Evolutionary conservation across 1,139 yeast species (phyloP).

Genomic region (Trichomonascaceae sp.): DNA sequence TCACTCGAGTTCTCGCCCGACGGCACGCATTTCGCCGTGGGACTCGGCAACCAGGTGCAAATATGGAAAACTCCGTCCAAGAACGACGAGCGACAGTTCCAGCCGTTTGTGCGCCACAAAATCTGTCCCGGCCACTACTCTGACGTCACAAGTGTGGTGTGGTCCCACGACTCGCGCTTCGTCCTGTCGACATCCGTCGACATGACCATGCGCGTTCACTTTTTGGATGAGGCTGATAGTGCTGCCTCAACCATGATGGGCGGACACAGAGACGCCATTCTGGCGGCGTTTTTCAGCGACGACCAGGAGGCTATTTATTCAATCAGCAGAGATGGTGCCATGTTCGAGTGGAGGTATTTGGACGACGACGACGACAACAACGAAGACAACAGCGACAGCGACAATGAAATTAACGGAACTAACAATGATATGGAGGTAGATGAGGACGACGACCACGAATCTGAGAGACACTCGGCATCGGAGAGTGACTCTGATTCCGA

Average conservation of each 20-base stretch:
- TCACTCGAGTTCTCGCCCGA: conserved; percentile 81
- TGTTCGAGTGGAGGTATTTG: conserved; percentile 78
- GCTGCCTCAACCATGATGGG: conserved; percentile 76
- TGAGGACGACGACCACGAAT: conserved; percentile 30
- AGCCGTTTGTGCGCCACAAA: conserved; percentile 87
- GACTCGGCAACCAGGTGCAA: conserved; percentile 70
- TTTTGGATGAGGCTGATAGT: conserved; percentile 60
- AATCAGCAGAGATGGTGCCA: conserved; percentile 87
- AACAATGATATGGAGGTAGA: conserved; percentile 13
- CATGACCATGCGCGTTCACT: conserved; percentile 77
- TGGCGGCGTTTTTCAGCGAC: conserved; percentile 73
- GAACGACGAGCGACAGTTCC: conserved; percentile 63
- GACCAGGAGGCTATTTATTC: conserved; percentile 86
- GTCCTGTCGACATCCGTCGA: conserved; percentile 81
- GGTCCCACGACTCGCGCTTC: conserved; percentile 89
- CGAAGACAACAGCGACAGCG: conserved; percentile 12
- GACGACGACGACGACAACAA: conserved; percentile 29
- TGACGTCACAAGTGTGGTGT: conserved; percentile 62
- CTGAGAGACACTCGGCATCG: conserved; percentile 17
- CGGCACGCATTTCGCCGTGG: conserved; percentile 78
- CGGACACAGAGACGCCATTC: conserved; percentile 85
- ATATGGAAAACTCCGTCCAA: conserved; percentile 88
- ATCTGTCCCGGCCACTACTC: conserved; percentile 88
- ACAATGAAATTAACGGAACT: conserved; percentile 6
- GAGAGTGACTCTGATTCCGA: conserved; percentile 24